phyloP scores from a whole-genome alignment of 768 basidiomycete species.

The Xerocomus brunneocitrinus region DNA sequence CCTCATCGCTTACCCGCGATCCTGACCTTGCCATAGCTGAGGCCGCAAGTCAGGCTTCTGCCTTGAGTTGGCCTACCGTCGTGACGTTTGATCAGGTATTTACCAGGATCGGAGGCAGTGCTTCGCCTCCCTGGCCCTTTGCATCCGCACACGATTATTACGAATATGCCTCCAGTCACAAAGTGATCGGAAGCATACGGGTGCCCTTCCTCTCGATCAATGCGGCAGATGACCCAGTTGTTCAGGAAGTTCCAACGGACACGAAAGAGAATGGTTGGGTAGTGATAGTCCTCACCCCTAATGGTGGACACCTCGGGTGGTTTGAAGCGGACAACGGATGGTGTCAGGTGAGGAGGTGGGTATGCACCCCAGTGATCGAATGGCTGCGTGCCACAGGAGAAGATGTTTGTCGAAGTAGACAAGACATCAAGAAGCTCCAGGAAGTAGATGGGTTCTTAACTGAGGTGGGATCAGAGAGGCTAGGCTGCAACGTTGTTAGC shows the following conservation, averaged over 20 bases:
- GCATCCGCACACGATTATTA: conserved; percentile 45
- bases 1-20: conserved; percentile 42
- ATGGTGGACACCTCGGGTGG: conserved; percentile 83
- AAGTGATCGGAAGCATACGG: conserved; percentile 51
- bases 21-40: conserved; percentile 49
- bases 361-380: conserved; percentile 66
- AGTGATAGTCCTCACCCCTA: conserved; percentile 54
- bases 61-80: conserved; percentile 51
- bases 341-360: conserved; percentile 48
- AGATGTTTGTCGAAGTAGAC: conserved; percentile 39
- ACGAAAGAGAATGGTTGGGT: conserved; percentile 50
- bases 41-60: conserved; percentile 41
- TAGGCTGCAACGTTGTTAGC: conserved; percentile 57
- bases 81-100: conserved; percentile 58
- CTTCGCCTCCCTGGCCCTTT: conserved; percentile 51
- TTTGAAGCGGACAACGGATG: conserved; percentile 49
- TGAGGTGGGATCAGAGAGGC: conserved; percentile 50
- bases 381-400: conserved; percentile 61
- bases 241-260: conserved; percentile 57
- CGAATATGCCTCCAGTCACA: conserved; percentile 54
- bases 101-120: conserved; percentile 67
- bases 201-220: conserved; percentile 77
- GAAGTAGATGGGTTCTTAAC: conserved; percentile 58
- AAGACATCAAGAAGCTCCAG: conserved; percentile 32
- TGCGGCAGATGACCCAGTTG: conserved; percentile 74